These are phyloP conservation scores for Vaccinium macrocarpon DNA, from an alignment of 148 eudicot species.

Conservation along the genomic window DNA sequence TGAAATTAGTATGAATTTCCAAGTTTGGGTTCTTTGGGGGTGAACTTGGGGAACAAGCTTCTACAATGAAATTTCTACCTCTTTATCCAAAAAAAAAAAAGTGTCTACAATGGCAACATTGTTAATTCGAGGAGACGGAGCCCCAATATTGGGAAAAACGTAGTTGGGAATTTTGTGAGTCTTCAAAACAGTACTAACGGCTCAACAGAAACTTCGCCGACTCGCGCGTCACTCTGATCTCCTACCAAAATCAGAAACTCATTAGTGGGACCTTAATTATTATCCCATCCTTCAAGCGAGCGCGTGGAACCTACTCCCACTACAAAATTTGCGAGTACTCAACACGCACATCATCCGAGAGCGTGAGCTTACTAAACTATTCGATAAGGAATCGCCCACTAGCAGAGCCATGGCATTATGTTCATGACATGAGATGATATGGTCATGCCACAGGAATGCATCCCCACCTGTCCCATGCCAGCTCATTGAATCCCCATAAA, in stretches of 20 bases:
- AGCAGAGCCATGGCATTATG: neutral
- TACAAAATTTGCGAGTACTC: neutral
- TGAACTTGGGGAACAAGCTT: no score
- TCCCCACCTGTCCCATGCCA: neutral
- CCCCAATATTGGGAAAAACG: neutral
- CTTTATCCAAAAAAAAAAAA: no score
- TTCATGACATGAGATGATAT: neutral
- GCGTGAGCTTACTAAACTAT: neutral
- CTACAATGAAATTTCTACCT: no score
- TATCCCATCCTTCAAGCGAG: neutral
- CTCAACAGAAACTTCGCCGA: neutral
- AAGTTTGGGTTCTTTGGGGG: no score
- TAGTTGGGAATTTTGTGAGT: neutral
- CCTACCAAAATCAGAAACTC: neutral
- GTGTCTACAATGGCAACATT: neutral
- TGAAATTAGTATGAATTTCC: no score
- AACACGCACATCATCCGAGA: neutral
- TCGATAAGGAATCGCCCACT: neutral
- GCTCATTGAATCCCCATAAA: neutral
- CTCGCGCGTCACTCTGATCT: neutral
- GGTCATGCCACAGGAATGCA: neutral
- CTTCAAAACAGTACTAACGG: neutral
- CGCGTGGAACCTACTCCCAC: neutral
- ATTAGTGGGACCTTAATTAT: no score
- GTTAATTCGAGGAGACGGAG: neutral